These are phyloP conservation scores for Galeopsis tetrahit DNA, from an alignment of 257 asterid species.

Conservation along the genomic window DNA sequence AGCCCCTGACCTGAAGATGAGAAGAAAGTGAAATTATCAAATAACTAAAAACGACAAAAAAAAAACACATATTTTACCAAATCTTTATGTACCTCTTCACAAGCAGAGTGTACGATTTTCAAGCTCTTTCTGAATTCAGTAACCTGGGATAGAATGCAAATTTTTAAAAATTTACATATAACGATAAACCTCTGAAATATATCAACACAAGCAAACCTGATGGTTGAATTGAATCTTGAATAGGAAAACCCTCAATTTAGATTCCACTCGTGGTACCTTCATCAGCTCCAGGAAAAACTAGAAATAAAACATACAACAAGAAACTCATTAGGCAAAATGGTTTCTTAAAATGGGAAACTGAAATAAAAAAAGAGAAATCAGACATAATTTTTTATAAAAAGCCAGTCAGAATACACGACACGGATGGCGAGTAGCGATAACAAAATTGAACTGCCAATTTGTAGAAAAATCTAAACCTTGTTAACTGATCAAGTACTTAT, in stretches of 20 bases:
- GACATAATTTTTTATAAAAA: background rate
- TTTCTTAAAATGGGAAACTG: background rate
- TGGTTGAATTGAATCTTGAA: constrained; percentile 91
- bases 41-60: background rate
- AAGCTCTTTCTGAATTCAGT: constrained; percentile 80
- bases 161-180: constrained; percentile 32
- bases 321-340: constrained; percentile 21
- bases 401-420: background rate
- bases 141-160: constrained; percentile 55
- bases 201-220: constrained; percentile 68
- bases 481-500: background rate
- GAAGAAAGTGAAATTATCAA: constrained; percentile 29
- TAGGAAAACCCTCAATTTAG: constrained; percentile 82
- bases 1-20: constrained; percentile 72
- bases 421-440: background rate
- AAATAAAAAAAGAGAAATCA: background rate
- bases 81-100: constrained; percentile 76
- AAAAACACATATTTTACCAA: constrained; percentile 12
- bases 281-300: constrained; percentile 97
- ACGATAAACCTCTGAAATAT: constrained; percentile 24
- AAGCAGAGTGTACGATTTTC: constrained; percentile 70
- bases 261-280: constrained; percentile 98
- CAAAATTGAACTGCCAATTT: constrained; percentile 5
- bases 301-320: constrained; percentile 33
- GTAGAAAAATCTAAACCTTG: background rate